Percentiles rank a stretch among this genome's conserved stretches.
phyloP scores from a whole-genome alignment of 768 basidiomycete species.

The Neoboletus magnificus region DNA sequence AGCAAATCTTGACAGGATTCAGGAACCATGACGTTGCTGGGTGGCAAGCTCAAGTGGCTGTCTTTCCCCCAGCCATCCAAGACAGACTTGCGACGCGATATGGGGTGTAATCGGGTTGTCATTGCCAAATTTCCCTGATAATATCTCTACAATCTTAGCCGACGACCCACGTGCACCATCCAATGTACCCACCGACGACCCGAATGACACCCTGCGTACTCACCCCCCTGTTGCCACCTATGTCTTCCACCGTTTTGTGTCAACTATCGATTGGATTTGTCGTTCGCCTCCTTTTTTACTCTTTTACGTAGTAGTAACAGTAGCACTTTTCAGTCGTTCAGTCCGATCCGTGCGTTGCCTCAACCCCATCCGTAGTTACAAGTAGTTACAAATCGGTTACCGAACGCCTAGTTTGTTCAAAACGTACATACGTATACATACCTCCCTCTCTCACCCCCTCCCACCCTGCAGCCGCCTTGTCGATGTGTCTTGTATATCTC shows the following conservation, averaged over 20 bases:
- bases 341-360: constrained; percentile 24
- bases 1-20: constrained; percentile 83
- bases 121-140: background rate
- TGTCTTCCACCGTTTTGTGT: constrained; percentile 30
- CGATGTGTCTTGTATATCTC: constrained; percentile 8
- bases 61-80: constrained; percentile 86
- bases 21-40: constrained; percentile 81
- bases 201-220: constrained; percentile 6
- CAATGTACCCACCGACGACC: constrained; percentile 14
- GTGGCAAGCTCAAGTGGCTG: constrained; percentile 80
- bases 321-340: constrained; percentile 19
- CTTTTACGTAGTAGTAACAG: constrained; percentile 21
- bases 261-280: constrained; percentile 24
- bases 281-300: constrained; percentile 3
- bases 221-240: constrained; percentile 19
- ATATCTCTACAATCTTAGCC: constrained; percentile 16
- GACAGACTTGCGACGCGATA: constrained; percentile 85
- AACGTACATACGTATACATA: constrained; percentile 9
- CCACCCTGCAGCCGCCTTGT: background rate
- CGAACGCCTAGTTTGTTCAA: constrained; percentile 36
- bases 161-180: constrained; percentile 4
- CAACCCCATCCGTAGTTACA: constrained; percentile 30
- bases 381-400: constrained; percentile 26
- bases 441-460: background rate
- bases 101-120: constrained; percentile 56